These are phyloP conservation scores for Aspergillus udagawae DNA, from an alignment of 2,329 filamentous ascomycete species.

Conservation along the genomic window DNA sequence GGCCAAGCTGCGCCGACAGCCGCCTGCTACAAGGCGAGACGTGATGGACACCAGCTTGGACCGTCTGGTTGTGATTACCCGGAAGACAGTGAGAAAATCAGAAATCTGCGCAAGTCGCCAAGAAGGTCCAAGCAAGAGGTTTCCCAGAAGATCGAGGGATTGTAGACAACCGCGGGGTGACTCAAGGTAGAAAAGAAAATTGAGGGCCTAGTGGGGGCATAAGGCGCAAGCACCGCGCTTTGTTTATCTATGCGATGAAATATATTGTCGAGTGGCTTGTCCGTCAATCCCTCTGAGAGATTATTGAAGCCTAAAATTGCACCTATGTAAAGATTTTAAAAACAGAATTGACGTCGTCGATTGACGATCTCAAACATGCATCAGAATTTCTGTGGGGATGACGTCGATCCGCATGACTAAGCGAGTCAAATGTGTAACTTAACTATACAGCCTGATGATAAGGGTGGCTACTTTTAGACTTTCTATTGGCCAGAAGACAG, in stretches of 20 bases:
- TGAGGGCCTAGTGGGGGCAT: background rate
- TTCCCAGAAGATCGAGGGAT: background rate
- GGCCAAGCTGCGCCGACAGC: conserved; percentile 25
- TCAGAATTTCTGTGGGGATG: background rate
- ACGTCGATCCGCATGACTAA: background rate
- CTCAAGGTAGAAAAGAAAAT: background rate
- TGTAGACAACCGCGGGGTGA: background rate
- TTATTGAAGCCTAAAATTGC: background rate
- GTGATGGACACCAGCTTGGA: conserved; percentile 26
- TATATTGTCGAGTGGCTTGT: background rate
- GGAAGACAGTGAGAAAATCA: background rate
- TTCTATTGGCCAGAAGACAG: too few species aligned
- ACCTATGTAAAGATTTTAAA: background rate
- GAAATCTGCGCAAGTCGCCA: background rate
- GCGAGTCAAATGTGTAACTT: background rate
- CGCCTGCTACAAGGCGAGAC: conserved; percentile 26
- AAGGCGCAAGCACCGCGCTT: background rate
- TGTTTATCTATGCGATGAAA: background rate
- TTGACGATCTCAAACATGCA: background rate
- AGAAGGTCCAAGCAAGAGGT: background rate
- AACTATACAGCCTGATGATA: background rate
- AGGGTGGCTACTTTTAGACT: too few species aligned
- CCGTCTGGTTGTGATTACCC: background rate
- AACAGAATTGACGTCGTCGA: background rate
- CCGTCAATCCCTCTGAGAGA: background rate